Percentiles rank a stretch among this genome's conserved stretches.
phyloP scores from a whole-genome alignment of 305 asterid genomes.

The Solanum chacoense region DNA sequence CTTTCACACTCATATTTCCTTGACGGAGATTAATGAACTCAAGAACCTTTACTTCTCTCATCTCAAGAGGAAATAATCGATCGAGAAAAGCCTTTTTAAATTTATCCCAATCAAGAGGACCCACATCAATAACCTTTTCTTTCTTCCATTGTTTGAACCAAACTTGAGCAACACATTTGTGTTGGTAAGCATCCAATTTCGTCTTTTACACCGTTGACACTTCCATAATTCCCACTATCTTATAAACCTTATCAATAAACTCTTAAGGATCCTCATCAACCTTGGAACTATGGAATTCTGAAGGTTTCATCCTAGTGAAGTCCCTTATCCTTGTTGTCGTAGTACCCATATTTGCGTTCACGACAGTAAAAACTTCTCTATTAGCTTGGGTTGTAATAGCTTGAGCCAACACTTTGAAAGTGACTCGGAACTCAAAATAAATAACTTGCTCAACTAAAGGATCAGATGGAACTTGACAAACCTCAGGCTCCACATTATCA shows the following conservation, averaged over 20 bases:
- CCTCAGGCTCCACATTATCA: background rate
- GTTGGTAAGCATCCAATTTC: background rate
- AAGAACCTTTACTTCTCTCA: background rate
- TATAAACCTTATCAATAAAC: background rate
- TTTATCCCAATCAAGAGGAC: background rate
- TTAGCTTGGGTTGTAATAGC: background rate
- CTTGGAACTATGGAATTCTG: background rate
- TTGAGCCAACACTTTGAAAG: background rate
- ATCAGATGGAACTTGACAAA: background rate
- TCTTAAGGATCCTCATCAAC: background rate
- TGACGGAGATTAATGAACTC: too few species aligned
- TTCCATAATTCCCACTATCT: background rate
- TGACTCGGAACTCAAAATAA: background rate
- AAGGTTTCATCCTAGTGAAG: background rate
- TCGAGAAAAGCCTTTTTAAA: background rate
- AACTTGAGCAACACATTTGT: background rate
- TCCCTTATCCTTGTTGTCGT: background rate
- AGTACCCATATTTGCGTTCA: background rate
- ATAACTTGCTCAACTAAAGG: background rate
- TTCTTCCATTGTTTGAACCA: background rate
- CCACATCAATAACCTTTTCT: background rate
- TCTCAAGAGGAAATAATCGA: background rate
- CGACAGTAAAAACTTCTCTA: background rate
- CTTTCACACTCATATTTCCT: background rate
- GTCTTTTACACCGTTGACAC: background rate